Base-by-base conservation (phyloP, 805 yeast genomes). In the Groenewaldozyma salmanticensis region DNA sequence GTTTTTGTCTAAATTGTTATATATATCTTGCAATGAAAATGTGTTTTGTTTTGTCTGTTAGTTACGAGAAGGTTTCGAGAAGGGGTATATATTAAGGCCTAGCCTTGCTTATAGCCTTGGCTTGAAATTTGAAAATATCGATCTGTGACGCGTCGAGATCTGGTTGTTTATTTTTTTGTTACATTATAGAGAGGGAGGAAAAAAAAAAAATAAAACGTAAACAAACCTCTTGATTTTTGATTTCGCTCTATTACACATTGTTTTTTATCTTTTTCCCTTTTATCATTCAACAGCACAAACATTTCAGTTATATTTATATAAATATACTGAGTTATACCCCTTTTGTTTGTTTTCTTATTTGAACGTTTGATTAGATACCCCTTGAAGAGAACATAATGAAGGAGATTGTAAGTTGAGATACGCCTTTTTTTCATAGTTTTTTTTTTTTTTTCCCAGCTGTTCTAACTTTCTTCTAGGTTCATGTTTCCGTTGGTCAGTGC, bases 401-500 rank as follows among this genome's bases (percentile, higher is more conserved):
- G 29, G 13, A 24, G 29, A 9, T 24, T 24, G 7, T 24, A 9
- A 24, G 7, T 24, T 24, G 5, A 2, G 11, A 17, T 3, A 19
- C 33, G 22, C 16, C 37, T 24, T 24, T 24, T 24, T 24, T 24
- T 24, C 29, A 9, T 24, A 7, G 7, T 24, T 24, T 24, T 7
- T 24, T 24, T 24, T 24, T 24, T 9, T 24, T 24, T 24, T 24
- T 24, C 7, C 29, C 17, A 20, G 27, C 40, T n/a, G 29, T 24
- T 7, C 13, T 24, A 9, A 24, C 29, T 24, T 9, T 9, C 27
- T 9, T 3, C 34, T 64, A 80, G 92, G 85, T 88, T 65, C 96
- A 88, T 67, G 75, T 88, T 65, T 88, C 96, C 45, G 81, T 95
- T 44, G 97, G 97, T 66, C 97, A 88, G 72, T 87, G 96, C 77